Evolutionary conservation across 2,329 filamentous ascomycete species (phyloP), one percentile per base, ranked within the genome.

Genomic region (Alternaria sp.): DNA sequence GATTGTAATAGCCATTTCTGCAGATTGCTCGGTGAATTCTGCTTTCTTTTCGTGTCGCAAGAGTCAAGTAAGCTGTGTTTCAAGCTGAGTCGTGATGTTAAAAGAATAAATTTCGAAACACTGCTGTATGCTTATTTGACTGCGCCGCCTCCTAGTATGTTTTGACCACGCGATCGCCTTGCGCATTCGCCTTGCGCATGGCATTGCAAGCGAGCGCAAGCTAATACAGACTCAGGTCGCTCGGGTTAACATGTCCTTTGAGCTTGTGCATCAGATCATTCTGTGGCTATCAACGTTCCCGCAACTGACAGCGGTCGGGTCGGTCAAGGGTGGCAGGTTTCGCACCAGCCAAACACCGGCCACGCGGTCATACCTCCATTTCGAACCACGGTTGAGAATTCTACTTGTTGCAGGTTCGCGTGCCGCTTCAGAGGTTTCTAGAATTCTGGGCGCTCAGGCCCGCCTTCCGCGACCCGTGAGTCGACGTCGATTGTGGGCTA

Each of bases 311-410:
- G 51, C 44, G 29, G 44, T 8, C 26, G 23, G 24, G 11, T n/a
- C 14, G 14, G 36, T 11, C 29, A 33, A n/a, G 8, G 31, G 8
- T 36, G 5, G 24, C 26, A 21, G 21, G 3, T 31, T 33, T 28
- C 50, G 23, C 54, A 45, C 54, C 1, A 48, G 49, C 17, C 41
- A 42, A 33, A 34, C 29, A 29, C 29, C 41, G 52, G 48, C 54
- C 55, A 54, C 55, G 51, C 42, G 54, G 53, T 17, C 51, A 21
- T 21, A 37, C 34, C 5, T 26, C 4, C 36, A 8, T 17, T 42
- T 39, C 28, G 14, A 37, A 26, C 29, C 37, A 31, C n/a, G 21
- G 42, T 44, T 50, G 26, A 40, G 14, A 23, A 14, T 23, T 23
- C 48, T 46, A 24, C 31, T 2, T 40, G 29, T 17, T n/a, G 36